These are phyloP conservation scores for Taiozyma onychis DNA, from an alignment of 1,139 yeast genomes.

Conservation along the genomic window DNA sequence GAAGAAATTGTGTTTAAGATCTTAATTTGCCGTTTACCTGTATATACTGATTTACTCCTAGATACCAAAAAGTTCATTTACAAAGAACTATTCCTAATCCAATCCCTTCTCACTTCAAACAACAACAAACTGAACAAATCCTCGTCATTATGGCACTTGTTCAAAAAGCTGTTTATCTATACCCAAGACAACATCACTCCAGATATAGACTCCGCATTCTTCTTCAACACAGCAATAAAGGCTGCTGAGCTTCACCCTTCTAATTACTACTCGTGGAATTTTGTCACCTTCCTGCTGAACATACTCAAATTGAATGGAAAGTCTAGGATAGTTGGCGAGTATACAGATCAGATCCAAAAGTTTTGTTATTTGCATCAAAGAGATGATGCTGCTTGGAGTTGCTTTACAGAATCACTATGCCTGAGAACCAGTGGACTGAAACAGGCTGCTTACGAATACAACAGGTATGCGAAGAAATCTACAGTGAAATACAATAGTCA, in stretches of 20 bases:
- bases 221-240: constrained; percentile 15
- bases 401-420: constrained; percentile 15
- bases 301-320: constrained; percentile 8
- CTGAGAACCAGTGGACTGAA: constrained; percentile 12
- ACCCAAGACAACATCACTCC: constrained; percentile 1
- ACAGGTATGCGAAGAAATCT: constrained; percentile 1
- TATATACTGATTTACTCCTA: constrained; percentile 9
- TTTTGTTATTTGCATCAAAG: constrained; percentile 32
- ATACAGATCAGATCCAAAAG: constrained; percentile 19
- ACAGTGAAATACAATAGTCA: constrained; percentile 3
- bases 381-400: constrained; percentile 44
- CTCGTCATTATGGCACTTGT: constrained; percentile 35
- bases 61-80: constrained; percentile 13
- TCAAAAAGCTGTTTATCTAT: constrained; percentile 26
- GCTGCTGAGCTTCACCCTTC: constrained; percentile 33
- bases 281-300: constrained; percentile 30
- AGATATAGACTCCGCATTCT: constrained; percentile 5
- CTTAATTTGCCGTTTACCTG: not conserved
- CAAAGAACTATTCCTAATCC: constrained; percentile 24
- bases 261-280: constrained; percentile 40
- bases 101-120: constrained; percentile 30
- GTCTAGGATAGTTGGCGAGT: constrained; percentile 1
- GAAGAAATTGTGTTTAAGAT: constrained; percentile 17
- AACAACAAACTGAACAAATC: constrained; percentile 38
- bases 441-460: constrained; percentile 11